Conservation (phyloP, 1,284 basidiomycete species). For the Bjerkandera adusta region DNA sequence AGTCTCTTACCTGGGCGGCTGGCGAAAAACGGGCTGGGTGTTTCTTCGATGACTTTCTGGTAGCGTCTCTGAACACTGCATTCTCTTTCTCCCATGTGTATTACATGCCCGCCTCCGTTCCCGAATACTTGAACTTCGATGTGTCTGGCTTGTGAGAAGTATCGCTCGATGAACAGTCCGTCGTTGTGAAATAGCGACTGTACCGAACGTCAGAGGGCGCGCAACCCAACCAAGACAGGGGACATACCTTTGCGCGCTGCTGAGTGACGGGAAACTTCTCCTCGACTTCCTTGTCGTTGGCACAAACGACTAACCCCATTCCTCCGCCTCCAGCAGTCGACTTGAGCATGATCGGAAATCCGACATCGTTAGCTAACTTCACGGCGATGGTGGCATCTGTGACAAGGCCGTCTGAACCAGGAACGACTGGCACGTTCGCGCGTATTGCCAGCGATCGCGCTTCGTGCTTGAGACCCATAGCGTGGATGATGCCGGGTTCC, state of each 20-base stretch:
- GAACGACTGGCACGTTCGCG: slow-evolving; percentile 53
- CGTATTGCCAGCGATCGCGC: slow-evolving; percentile 49
- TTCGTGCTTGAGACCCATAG: slow-evolving; percentile 65
- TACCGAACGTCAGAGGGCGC: too few relatives aligned
- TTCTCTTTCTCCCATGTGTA: slow-evolving; percentile 72
- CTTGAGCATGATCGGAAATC: slow-evolving; percentile 69
- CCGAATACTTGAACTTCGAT: slow-evolving; percentile 75
- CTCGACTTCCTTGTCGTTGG: slow-evolving; percentile 38
- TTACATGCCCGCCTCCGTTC: slow-evolving; percentile 53
- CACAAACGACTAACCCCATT: slow-evolving; percentile 65
- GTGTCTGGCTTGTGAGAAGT: slow-evolving; percentile 53
- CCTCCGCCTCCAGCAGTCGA: slow-evolving; percentile 73
- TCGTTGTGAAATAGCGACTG: slow-evolving; percentile 53
- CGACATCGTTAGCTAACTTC: slow-evolving; percentile 40
- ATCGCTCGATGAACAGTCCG: slow-evolving; percentile 63
- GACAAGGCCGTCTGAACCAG: slow-evolving; percentile 52
- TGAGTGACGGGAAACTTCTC: slow-evolving; percentile 37
- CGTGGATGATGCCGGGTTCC: slow-evolving; percentile 45
- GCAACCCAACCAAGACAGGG: slow-evolving; percentile 12
- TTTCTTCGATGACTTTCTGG: slow-evolving; percentile 77
- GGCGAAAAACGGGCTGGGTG: slow-evolving; percentile 52
- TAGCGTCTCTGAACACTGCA: slow-evolving; percentile 70
- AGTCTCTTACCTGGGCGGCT: slow-evolving; percentile 33
- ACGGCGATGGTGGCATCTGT: slow-evolving; percentile 43
- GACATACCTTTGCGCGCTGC: slow-evolving; percentile 45